Conservation (phyloP, 192 early-diverging fungal species). For the Backusella sp. region DNA sequence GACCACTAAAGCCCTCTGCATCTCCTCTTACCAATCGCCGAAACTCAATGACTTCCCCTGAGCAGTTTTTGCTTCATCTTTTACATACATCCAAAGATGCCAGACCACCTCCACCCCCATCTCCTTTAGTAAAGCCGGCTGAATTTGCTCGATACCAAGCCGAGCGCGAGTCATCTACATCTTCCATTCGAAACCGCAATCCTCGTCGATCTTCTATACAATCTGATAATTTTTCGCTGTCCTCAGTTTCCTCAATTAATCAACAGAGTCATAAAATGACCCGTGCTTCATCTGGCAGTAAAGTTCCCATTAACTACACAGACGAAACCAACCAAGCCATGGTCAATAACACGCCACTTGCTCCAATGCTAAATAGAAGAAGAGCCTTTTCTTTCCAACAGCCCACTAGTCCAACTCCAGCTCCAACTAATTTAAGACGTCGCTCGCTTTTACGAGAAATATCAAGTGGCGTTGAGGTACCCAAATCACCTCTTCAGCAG, state of each 20-base stretch:
- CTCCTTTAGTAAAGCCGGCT: background rate
- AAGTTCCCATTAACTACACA: background rate
- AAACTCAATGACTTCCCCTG: slow-evolving; percentile 25
- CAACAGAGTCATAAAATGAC: slow-evolving; percentile 6
- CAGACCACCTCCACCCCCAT: background rate
- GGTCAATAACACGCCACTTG: background rate
- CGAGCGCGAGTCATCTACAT: slow-evolving; percentile 29
- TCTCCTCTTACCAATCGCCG: slow-evolving; percentile 19
- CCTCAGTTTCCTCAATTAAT: background rate
- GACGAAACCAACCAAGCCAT: background rate
- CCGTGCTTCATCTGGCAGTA: background rate
- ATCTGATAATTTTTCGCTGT: slow-evolving; percentile 21
- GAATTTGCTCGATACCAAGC: slow-evolving; percentile 23
- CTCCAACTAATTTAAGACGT: background rate
- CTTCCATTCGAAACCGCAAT: slow-evolving; percentile 18
- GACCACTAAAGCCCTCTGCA: slow-evolving; percentile 16
- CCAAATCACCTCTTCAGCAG: background rate
- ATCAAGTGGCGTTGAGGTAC: background rate
- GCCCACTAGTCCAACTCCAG: background rate
- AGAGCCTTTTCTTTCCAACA: slow-evolving; percentile 12
- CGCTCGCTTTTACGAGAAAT: background rate
- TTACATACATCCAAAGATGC: slow-evolving; percentile 12
- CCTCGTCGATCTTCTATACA: slow-evolving; percentile 29
- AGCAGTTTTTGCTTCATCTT: slow-evolving; percentile 23
- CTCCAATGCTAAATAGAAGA: slow-evolving; percentile 6